Percentiles rank a stretch among this genome's conserved stretches.
Evolutionary conservation across 208 protist species (phyloP).

Genomic region (Novymonas esmeraldas): DNA sequence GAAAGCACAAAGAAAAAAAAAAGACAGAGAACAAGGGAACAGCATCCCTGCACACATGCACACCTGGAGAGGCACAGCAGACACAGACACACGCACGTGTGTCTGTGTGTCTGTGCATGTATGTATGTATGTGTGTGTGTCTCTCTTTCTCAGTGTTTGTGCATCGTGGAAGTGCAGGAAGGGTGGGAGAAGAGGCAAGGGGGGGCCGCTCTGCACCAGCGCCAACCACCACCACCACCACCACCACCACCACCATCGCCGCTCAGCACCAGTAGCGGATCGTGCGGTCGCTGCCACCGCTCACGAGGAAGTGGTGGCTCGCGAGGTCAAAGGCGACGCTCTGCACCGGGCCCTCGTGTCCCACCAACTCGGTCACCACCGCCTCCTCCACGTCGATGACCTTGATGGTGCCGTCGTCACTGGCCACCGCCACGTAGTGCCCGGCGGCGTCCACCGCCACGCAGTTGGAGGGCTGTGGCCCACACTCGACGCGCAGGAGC

Average conservation of each 20-base stretch:
- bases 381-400: constrained; percentile 90
- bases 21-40: no score
- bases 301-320: constrained; percentile 80
- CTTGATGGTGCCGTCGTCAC: constrained; percentile 94
- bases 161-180: no score
- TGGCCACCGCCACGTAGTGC: constrained; percentile 88
- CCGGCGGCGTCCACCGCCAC: constrained; percentile 75
- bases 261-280: constrained; percentile 84
- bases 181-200: no score
- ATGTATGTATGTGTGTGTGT: not conserved
- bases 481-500: constrained; percentile 54
- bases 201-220: not conserved
- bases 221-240: no score
- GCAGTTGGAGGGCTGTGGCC: constrained; percentile 79
- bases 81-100: no score
- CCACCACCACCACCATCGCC: not conserved
- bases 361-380: constrained; percentile 74
- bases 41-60: no score
- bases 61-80: no score
- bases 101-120: not conserved
- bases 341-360: constrained; percentile 87
- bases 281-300: constrained; percentile 79
- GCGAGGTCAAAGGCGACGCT: constrained; percentile 83
- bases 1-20: no score
- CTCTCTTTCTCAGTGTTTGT: no score